phyloP scores from a whole-genome alignment of 805 yeast species.

The Peterozyma toletana region DNA sequence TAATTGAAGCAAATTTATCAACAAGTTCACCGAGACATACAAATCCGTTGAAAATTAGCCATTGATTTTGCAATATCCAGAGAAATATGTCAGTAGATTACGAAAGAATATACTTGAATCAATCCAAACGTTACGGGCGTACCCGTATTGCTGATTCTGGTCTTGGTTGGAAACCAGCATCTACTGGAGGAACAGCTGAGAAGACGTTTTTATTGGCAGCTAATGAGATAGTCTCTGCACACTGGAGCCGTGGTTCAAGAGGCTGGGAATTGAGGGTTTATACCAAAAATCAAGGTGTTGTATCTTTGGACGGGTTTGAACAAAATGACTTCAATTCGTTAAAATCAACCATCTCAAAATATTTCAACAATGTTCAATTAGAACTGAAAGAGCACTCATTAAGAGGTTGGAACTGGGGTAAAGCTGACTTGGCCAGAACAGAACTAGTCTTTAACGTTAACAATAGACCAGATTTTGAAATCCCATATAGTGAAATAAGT shows the following conservation, averaged over 20 bases:
- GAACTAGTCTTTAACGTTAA: conserved; percentile 82
- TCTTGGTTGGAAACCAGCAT: conserved; percentile 83
- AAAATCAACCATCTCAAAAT: conserved; percentile 76
- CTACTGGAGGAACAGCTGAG: conserved; percentile 38
- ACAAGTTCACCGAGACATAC: no score
- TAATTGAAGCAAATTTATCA: no score
- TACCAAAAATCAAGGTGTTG: conserved; percentile 82
- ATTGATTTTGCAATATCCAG: no score
- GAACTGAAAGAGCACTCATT: conserved; percentile 88
- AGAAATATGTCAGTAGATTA: conserved; percentile 46
- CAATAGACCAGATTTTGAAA: conserved; percentile 85
- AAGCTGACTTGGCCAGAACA: conserved; percentile 83
- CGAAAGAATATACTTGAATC: conserved; percentile 86
- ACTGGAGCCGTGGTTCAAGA: conserved; percentile 91
- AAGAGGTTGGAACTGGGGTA: conserved; percentile 99
- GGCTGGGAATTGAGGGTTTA: conserved; percentile 87
- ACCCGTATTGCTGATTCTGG: conserved; percentile 97
- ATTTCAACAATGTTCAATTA: conserved; percentile 58
- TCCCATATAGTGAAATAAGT: conserved; percentile 73
- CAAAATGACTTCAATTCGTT: conserved; percentile 72
- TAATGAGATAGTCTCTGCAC: conserved; percentile 69
- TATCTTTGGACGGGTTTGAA: conserved; percentile 88
- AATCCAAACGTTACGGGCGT: conserved; percentile 76
- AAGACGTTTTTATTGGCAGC: conserved; percentile 73
- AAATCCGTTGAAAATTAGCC: no score